Conservation (phyloP, 805 yeast genomes). For the Sporopachydermia quercuum region DNA sequence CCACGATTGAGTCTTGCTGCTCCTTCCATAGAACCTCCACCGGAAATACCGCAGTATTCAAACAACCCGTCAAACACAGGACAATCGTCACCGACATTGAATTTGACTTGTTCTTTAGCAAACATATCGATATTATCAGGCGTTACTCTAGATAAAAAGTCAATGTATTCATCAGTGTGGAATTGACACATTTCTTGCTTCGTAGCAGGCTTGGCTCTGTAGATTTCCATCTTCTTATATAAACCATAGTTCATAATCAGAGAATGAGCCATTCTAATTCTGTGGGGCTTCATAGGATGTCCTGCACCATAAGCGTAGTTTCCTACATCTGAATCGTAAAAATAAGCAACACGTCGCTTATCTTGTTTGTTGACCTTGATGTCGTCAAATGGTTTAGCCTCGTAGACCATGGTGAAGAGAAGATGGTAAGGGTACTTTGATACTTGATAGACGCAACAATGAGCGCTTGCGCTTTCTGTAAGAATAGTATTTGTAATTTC, state of each 20-base stretch:
- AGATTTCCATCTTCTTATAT: slow-evolving; percentile 93
- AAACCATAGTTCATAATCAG: slow-evolving; percentile 93
- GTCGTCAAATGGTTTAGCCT: slow-evolving; percentile 48
- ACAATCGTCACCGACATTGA: slow-evolving; percentile 94
- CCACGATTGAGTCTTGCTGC: slow-evolving; percentile 75
- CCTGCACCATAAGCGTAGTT: slow-evolving; percentile 97
- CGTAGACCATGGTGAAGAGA: slow-evolving; percentile 28
- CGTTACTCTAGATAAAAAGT: slow-evolving; percentile 76
- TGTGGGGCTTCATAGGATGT: slow-evolving; percentile 98
- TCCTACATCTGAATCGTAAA: slow-evolving; percentile 87
- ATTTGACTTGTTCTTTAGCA: slow-evolving; percentile 75
- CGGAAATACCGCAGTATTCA: slow-evolving; percentile 75
- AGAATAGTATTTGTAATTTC: too few species aligned
- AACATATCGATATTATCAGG: slow-evolving; percentile 86
- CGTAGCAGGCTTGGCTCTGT: slow-evolving; percentile 94
- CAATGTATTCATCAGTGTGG: slow-evolving; percentile 95
- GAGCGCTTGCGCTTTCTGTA: too few species aligned
- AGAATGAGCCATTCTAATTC: slow-evolving; percentile 97
- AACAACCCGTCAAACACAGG: slow-evolving; percentile 92
- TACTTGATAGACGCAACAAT: too few species aligned
- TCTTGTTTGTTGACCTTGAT: slow-evolving; percentile 39
- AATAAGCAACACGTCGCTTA: slow-evolving; percentile 55
- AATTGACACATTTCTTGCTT: slow-evolving; percentile 97
- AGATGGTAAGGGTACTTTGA: too few species aligned
- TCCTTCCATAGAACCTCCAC: slow-evolving; percentile 85